phyloP scores from a whole-genome alignment of 768 basidiomycete genomes.

The Rhizopogon rudus region DNA sequence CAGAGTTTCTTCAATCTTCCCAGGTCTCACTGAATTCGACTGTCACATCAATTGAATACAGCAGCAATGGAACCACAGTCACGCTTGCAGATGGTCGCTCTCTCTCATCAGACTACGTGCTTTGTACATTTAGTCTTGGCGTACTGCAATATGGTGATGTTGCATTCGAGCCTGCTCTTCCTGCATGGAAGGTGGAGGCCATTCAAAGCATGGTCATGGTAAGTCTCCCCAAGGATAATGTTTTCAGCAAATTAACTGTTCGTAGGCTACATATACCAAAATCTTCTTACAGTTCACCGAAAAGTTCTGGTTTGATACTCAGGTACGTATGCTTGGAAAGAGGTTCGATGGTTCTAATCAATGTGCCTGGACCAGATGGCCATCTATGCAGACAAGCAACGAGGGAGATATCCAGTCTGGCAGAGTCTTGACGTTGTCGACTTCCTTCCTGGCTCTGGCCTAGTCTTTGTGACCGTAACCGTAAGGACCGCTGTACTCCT shows the following conservation, averaged over 20 bases:
- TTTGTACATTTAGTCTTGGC: slow-evolving; percentile 67
- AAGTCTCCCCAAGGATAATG: neutral
- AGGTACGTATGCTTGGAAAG: slow-evolving; percentile 19
- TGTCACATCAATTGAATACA: slow-evolving; percentile 44
- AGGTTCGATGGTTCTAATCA: neutral
- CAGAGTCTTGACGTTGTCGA: slow-evolving; percentile 54
- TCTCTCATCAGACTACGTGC: slow-evolving; percentile 50
- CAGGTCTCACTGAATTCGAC: slow-evolving; percentile 49
- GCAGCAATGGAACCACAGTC: slow-evolving; percentile 40
- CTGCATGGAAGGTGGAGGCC: slow-evolving; percentile 60
- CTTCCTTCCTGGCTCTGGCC: slow-evolving; percentile 58
- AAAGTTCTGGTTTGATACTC: slow-evolving; percentile 55
- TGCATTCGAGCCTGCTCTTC: slow-evolving; percentile 47
- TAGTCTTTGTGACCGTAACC: slow-evolving; percentile 29
- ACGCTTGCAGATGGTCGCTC: slow-evolving; percentile 37
- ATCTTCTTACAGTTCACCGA: slow-evolving; percentile 60
- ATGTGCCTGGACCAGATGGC: slow-evolving; percentile 24
- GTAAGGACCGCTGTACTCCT: slow-evolving; percentile 7
- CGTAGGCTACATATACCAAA: slow-evolving; percentile 55
- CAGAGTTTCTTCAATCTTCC: slow-evolving; percentile 41
- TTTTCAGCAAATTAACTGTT: neutral
- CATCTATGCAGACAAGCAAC: slow-evolving; percentile 50
- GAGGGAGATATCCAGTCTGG: slow-evolving; percentile 66
- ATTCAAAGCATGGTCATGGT: slow-evolving; percentile 61
- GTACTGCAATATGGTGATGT: slow-evolving; percentile 65